phyloP scores from a whole-genome alignment of 768 basidiomycete genomes.

The Podaxis pistillaris region DNA sequence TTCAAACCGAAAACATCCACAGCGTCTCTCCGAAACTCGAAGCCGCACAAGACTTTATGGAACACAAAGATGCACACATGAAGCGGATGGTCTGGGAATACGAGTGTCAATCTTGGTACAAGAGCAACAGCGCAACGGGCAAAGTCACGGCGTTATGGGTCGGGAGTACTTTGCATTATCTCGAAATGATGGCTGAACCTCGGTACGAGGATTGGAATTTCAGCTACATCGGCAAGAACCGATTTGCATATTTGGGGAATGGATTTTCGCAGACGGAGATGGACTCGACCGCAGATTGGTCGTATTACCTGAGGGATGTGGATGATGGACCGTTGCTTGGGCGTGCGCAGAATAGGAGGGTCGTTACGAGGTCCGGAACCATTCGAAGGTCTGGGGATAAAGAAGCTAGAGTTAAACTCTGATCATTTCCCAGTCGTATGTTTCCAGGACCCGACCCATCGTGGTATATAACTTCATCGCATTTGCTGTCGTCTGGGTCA shows the following conservation, averaged over 20 bases:
- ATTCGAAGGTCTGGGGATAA: not conserved
- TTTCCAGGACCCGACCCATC: no score
- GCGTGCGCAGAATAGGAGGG: conserved; percentile 16
- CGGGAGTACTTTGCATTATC: conserved; percentile 30
- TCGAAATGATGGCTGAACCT: conserved; percentile 27
- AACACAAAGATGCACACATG: conserved; percentile 29
- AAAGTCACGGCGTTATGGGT: conserved; percentile 30
- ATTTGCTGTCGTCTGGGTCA: no score
- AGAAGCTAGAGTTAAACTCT: not conserved
- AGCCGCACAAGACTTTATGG: conserved; percentile 29
- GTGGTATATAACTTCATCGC: no score
- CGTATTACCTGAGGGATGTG: conserved; percentile 25
- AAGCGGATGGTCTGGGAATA: conserved; percentile 26
- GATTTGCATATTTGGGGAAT: conserved; percentile 29
- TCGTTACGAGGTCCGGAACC: conserved; percentile 7
- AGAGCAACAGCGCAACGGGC: conserved; percentile 20
- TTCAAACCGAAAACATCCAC: conserved; percentile 31
- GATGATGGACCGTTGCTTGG: conserved; percentile 21
- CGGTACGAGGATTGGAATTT: conserved; percentile 32
- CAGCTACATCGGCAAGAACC: conserved; percentile 25
- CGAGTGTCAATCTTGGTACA: conserved; percentile 32
- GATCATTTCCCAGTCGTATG: not conserved
- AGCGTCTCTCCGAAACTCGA: conserved; percentile 29
- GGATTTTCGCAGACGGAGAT: conserved; percentile 29
- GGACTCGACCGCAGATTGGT: conserved; percentile 27